Percentiles rank a stretch among this genome's conserved stretches.
Conservation (phyloP, 2,329 filamentous ascomycete species). For the Ceratocystis cubensis region DNA sequence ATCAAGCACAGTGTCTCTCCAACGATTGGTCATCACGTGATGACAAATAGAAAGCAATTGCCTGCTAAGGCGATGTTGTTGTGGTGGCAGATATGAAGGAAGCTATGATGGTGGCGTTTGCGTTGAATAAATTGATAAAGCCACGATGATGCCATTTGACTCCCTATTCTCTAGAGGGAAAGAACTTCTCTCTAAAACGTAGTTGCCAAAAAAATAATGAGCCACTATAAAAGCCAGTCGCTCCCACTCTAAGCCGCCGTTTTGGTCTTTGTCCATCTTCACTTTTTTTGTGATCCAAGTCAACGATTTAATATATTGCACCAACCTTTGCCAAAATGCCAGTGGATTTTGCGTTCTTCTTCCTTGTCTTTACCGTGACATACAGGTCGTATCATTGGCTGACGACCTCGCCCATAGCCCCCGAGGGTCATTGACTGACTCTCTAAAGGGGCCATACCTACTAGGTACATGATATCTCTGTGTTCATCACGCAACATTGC, state of each 20-base stretch:
- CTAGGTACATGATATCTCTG: too few relatives aligned
- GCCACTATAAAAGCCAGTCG: background rate
- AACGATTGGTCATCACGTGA: too few relatives aligned
- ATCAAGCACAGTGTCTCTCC: too few relatives aligned
- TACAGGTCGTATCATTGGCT: conserved; percentile 7
- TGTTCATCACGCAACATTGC: too few relatives aligned
- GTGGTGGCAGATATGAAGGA: too few relatives aligned
- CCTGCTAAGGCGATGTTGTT: too few relatives aligned
- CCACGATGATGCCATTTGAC: background rate
- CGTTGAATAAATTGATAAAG: too few relatives aligned
- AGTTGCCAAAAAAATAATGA: background rate
- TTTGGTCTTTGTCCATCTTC: background rate
- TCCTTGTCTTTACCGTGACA: background rate
- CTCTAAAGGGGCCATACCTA: background rate
- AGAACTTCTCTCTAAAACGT: background rate
- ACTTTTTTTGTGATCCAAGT: background rate
- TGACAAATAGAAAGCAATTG: too few relatives aligned
- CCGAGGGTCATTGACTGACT: background rate
- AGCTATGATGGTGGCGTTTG: too few relatives aligned
- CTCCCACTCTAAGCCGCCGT: background rate
- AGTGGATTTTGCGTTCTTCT: background rate
- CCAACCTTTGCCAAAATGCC: background rate
- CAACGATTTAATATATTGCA: background rate
- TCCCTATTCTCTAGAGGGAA: background rate
- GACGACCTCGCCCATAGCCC: background rate